Base-by-base conservation (phyloP, 1,139 yeast species). In the Martiniozyma asiatica region DNA sequence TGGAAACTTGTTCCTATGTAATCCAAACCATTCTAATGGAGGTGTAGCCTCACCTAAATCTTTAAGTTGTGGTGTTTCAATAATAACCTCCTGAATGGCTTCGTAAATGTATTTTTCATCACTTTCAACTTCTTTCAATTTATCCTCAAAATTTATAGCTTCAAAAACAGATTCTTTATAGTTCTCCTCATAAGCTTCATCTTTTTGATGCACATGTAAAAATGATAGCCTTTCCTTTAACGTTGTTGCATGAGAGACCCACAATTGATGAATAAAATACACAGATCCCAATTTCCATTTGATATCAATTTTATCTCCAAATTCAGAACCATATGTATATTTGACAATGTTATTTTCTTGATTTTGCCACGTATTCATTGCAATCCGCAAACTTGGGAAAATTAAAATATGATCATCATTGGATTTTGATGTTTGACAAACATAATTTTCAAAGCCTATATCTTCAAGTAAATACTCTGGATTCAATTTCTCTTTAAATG, bases 31-130 rank as follows among this genome's bases (percentile, higher is more conserved):
- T 51, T 89, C 97, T 38, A 89, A 59, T 3, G 98, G 97, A 1
- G 98, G 98, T 0, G 98, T 89, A 1, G 96, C 97, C 55, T 80
- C 89, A 19, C 97, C 97, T 47, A 89, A 63, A 48, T 89, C 97
- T 45, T 75, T 73, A 43, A 89, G 61, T 44, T 78, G 92, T 1
- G 97, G 97, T 15, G 89, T 82, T 38, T 81, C 93, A 27, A 89
- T 84, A 8, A 71, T 61, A 1, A 96, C 94, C 8, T 80, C 79
- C 23, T 68, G 73, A 17, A 80, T 47, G 0, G 97, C 71, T 12
- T 65, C 48, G 44, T 89, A 89, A 0, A 41, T 51, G 44, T 65
- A 80, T 38, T 69, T 71, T 6, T 74, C 62, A 22, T 67, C 70
- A 21, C 61, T 56, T 22, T 77, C 73, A n/a, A 74, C 82, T 40